Percentiles rank a stretch among this genome's conserved stretches.
Conservation (phyloP, 768 basidiomycete genomes). For the Leucogyrophana mollusca region DNA sequence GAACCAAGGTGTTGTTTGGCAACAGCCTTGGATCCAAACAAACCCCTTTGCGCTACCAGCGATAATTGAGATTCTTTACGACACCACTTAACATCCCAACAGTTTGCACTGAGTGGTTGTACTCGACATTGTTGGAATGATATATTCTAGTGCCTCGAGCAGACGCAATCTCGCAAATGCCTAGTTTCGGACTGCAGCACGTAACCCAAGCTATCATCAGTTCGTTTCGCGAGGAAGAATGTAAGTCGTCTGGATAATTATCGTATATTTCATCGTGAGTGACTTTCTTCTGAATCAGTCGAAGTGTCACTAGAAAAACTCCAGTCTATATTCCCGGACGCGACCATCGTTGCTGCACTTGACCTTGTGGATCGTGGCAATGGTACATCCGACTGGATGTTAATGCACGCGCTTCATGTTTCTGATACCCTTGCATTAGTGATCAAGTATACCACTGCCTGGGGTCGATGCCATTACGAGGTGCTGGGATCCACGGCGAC, state of each 20-base stretch:
- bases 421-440: slow-evolving; percentile 38
- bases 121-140: too few relatives aligned
- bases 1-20: slow-evolving; percentile 10
- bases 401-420: slow-evolving; percentile 1
- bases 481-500: slow-evolving; percentile 65
- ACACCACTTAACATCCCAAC: too few relatives aligned
- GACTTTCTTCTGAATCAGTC: too few relatives aligned
- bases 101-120: too few relatives aligned
- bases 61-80: too few relatives aligned
- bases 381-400: slow-evolving; percentile 39
- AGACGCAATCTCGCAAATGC: too few relatives aligned
- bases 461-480: slow-evolving; percentile 61
- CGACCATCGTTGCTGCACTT: slow-evolving; percentile 63
- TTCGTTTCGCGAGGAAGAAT: slow-evolving; percentile 29
- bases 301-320: slow-evolving; percentile 60
- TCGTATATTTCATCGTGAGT: too few relatives aligned
- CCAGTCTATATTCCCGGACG: slow-evolving; percentile 58
- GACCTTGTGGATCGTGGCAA: slow-evolving; percentile 74
- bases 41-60: too few relatives aligned
- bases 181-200: slow-evolving; percentile 6
- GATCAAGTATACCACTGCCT: slow-evolving; percentile 54
- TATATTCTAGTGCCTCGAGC: too few relatives aligned
- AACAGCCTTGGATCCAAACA: slow-evolving; percentile 8
- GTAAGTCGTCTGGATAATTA: too few relatives aligned
- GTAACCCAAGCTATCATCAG: slow-evolving; percentile 30